Percentiles rank a stretch among this genome's conserved stretches.
phyloP scores from a whole-genome alignment of 2,329 filamentous ascomycete species.

The Trichoderma asperellum region DNA sequence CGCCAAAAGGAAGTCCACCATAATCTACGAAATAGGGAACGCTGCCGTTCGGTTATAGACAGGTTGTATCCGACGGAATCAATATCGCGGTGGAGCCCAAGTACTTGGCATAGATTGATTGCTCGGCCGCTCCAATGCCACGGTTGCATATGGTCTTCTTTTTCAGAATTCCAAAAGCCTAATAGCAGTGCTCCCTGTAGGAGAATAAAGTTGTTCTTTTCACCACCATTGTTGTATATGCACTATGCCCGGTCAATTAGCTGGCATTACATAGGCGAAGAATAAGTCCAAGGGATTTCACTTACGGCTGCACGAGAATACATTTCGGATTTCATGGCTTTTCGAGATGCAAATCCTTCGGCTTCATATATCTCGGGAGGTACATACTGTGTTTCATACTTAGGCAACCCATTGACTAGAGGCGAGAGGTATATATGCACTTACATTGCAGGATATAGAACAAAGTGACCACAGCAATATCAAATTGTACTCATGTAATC shows the following conservation, averaged over 20 bases:
- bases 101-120: slow-evolving; percentile 15
- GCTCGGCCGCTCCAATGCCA: slow-evolving; percentile 22
- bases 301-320: slow-evolving; percentile 15
- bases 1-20: slow-evolving; percentile 24
- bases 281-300: neutral
- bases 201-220: slow-evolving; percentile 20
- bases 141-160: slow-evolving; percentile 20
- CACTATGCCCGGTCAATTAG: neutral
- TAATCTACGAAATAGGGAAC: slow-evolving; percentile 11
- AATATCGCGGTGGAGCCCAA: slow-evolving; percentile 19
- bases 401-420: neutral
- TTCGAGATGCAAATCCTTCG: slow-evolving; percentile 21
- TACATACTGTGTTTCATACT: neutral
- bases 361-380: slow-evolving; percentile 17
- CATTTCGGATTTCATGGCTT: slow-evolving; percentile 18
- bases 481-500: slow-evolving; percentile 15
- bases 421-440: fast-evolving
- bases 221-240: slow-evolving; percentile 15
- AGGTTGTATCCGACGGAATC: slow-evolving; percentile 18
- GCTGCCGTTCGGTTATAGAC: slow-evolving; percentile 18
- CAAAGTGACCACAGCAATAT: slow-evolving; percentile 8
- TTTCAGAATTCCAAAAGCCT: slow-evolving; percentile 21
- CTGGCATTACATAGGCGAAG: no score
- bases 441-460: slow-evolving; percentile 7
- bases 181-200: slow-evolving; percentile 1